Conservation (phyloP, 441 rosid species). For the Rhodomyrtus psidioides region DNA sequence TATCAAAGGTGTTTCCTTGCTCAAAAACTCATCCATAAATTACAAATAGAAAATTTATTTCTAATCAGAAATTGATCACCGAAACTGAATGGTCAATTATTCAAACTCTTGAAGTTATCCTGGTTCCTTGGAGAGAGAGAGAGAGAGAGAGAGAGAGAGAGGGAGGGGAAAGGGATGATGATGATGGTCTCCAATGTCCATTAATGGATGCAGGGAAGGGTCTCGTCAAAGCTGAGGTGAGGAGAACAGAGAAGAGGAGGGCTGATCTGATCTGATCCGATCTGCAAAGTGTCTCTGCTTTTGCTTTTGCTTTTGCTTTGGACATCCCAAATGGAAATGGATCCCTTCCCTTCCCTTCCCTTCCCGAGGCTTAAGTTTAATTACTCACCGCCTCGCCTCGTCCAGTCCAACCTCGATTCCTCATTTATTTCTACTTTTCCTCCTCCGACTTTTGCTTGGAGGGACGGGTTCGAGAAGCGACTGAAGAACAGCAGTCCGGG, state of each 20-base stretch:
- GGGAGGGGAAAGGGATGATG: not conserved
- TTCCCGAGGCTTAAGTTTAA: not conserved
- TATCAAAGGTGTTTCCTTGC: no score
- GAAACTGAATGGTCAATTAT: no score
- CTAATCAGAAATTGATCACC: no score
- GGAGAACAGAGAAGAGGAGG: not conserved
- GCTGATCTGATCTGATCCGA: not conserved
- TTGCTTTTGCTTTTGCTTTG: not conserved
- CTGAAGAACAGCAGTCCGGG: not conserved
- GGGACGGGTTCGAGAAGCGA: not conserved
- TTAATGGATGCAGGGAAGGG: not conserved
- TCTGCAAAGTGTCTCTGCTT: not conserved
- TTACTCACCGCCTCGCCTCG: not conserved
- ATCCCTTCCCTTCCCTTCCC: not conserved
- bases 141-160: not conserved
- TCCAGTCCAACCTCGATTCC: not conserved
- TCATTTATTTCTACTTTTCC: not conserved
- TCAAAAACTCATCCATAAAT: no score
- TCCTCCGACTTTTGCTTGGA: not conserved
- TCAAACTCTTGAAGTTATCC: not conserved
- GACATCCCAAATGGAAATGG: not conserved
- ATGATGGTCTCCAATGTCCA: not conserved
- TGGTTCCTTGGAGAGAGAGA: not conserved
- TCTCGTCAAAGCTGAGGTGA: not conserved
- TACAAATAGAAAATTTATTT: no score